phyloP scores from a whole-genome alignment of 2,329 filamentous ascomycete genomes.

The Sporothrix pallida region DNA sequence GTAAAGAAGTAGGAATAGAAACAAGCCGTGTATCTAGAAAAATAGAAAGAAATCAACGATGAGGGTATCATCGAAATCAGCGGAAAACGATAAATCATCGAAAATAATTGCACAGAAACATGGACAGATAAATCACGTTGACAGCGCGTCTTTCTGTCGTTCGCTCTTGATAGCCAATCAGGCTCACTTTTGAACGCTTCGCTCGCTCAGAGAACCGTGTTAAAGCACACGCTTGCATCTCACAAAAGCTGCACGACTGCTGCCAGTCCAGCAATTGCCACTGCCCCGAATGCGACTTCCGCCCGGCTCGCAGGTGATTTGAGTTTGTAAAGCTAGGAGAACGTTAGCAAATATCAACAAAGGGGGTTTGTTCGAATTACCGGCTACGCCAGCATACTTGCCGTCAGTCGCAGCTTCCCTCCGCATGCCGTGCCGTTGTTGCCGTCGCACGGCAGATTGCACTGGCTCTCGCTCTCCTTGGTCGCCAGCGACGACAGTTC shows the following conservation, averaged over 20 bases:
- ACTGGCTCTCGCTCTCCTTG: slow-evolving; percentile 55
- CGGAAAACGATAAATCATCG: background rate
- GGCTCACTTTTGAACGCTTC: too few relatives aligned
- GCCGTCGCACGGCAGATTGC: slow-evolving; percentile 60
- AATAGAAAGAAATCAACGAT: background rate
- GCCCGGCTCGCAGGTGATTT: slow-evolving; percentile 19
- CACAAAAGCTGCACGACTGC: slow-evolving; percentile 5
- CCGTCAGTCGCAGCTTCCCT: slow-evolving; percentile 55
- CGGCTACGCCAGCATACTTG: slow-evolving; percentile 40
- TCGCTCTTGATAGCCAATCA: too few relatives aligned
- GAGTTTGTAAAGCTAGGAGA: slow-evolving; percentile 37
- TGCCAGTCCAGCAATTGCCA: slow-evolving; percentile 18
- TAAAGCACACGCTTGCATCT: background rate
- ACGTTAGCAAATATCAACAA: background rate
- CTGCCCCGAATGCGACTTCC: background rate
- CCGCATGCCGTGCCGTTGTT: slow-evolving; percentile 60
- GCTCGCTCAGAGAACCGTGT: too few relatives aligned
- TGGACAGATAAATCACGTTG: background rate
- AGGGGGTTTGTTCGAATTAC: too few relatives aligned
- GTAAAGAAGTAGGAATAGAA: background rate
- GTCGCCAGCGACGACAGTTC: slow-evolving; percentile 54
- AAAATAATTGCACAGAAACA: background rate
- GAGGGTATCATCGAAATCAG: background rate
- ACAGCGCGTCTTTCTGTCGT: background rate
- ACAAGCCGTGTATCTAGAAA: background rate